Base-by-base conservation (phyloP, 805 yeast genomes). In the Hanseniaspora guilliermondii region DNA sequence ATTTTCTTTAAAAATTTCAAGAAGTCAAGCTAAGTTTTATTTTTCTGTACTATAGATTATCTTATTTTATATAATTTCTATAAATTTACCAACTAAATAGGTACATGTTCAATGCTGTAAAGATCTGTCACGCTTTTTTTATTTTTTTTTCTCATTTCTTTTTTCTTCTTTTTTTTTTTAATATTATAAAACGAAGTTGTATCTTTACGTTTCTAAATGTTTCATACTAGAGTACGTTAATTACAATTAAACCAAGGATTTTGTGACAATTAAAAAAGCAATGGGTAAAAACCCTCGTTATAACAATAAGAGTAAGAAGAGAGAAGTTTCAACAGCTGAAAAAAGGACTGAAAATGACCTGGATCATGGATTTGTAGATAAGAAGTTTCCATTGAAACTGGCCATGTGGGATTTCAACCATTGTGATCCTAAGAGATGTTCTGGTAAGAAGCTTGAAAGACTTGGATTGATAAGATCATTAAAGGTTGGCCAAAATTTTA, bases 381-480 rank as follows among this genome's bases (percentile, higher is more conserved):
- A 46, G n/a, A 70, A 75, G 49, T 85, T 87, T 63, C 96, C 95
- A 1, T 83, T 84, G 35, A 88, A 87, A 63, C 67, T 89, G 58
- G 97, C 96, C 17, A 91, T 91, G 98, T 91, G 98, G 96, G 98
- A 93, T 67, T 93, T 93, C 64, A 96, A 89, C 60, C 98, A 93
- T 65, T 93, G 98, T 71, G 98, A 93, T 69, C 98, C 98, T 1
- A 93, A 93, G 65, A 76, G 97, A 64, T 93, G 98, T 66, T 83
- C 94, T 60, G 98, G 98, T 19, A 93, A 93, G 71, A 89, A 88
- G 65, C 73, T 93, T 32, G 96, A 87, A 63, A 74, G 97, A 54
- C 68, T 91, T 21, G 97, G 97, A 0, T 69, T 87, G 21, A 89
- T 93, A 49, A 79, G 80, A 57, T 78, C 79, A 53, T 65, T 93